Evolutionary conservation across 1,139 yeast species (phyloP), one percentile per base, ranked within the genome.

Genomic region (Geotrichum fermentans): DNA sequence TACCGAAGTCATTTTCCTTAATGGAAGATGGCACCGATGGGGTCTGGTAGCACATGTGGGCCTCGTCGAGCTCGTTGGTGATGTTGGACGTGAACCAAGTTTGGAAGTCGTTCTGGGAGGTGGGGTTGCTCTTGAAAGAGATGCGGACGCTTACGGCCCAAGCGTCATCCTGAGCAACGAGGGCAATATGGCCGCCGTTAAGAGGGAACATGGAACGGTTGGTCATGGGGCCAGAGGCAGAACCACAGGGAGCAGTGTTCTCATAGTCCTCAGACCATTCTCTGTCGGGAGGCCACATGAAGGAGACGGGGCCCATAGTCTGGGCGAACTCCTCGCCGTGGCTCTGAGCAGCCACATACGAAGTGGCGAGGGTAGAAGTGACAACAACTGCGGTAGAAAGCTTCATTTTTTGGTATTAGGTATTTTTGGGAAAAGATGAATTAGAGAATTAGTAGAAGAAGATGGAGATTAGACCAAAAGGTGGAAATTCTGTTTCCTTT

Each of bases 171-270:
- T 70, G 69, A 40, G 73, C 70, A 40, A 71, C 71, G 45, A 71
- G 61, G 11, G 74, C 70, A 46, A 71, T 65, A 45, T 71, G 70
- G 38, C 74, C 75, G 43, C 70, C 71, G 50, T 68, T 71, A 45
- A 71, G 55, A 35, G 75, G 74, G 63, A 71, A 71, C 8, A 65
- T 65, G 10, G 72, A 57, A 60, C 75, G 68, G 60, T 70, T 66
- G 21, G 48, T 24, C 37, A 45, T 53, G 21, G 58, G 56, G 20
- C 63, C 59, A 16, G 67, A 61, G 47, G 61, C 57, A 7, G 72
- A 61, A 43, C 75, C 75, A 59, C 75, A 71, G 52, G 75, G 75
- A 8, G 73, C 72, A 35, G 62, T 60, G 55, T 67, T 68, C 53
- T 71, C 74, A 22, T 63, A 60, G 47, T 67, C 72, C 36, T 65